Evolutionary conservation across 306 rosid genomes (phyloP), one percentile per base, ranked within the genome.

Genomic region (Sindora glabra): DNA sequence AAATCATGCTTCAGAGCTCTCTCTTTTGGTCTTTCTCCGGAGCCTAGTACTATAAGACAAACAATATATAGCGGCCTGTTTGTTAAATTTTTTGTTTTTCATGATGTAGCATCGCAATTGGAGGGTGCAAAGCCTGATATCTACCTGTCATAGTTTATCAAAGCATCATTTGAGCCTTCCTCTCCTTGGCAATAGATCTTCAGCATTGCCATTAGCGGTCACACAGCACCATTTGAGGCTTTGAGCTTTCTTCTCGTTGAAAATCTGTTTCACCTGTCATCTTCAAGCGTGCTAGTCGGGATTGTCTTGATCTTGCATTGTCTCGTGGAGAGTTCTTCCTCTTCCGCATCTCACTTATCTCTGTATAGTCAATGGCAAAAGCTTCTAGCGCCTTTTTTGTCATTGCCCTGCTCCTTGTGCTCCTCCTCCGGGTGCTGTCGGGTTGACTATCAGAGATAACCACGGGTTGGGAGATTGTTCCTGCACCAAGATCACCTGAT

Each of bases 361-460:
- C 72, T 69, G 77, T 88, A 96, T n/a, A 88, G 70, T 34, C 98
- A 44, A 72, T 76, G 65, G 96, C 98, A 56, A 77, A 78, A 74
- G 98, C 89, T 78, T 92, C 98, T 56, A 92, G 82, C 60, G 71
- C 96, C 74, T 77, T 88, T 8, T 85, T 47, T 26, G 96, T 92
- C 8, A 79, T 91, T 11, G 96, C 96, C 10, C 98, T 70, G 72
- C 77, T 88, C 72, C 98, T 82, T 25, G 84, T 88, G 79, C 96
- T 86, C 30, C 78, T 83, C 62, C 96, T 76, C 57, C 98, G 69
- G n/a, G n/a, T n/a, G n/a, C n/a, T 41, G 19, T 58, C 69, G 41
- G 81, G 64, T 66, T 77, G 86, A 56, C 68, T 78, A 62, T 74
- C 83, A 47, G 79, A 48, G 45, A 56, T 65, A 48, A 61, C 74